Evolutionary conservation across 352 stramenopile genomes (phyloP), one percentile per base, ranked within the genome.

Genomic region (Pythium aphanidermatum): DNA sequence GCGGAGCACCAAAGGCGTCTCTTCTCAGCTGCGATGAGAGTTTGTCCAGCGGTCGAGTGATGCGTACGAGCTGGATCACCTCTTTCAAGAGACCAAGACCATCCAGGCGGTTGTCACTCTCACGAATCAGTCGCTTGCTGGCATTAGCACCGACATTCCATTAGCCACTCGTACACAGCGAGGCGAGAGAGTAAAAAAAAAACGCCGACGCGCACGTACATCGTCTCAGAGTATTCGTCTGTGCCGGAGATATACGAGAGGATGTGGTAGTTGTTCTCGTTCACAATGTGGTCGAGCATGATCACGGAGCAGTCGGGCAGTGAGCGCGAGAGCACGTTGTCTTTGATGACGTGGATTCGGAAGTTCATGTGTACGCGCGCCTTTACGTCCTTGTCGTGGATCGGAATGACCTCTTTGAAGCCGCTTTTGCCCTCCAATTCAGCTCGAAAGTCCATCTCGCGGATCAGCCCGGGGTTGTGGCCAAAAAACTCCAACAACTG

Each of bases 191-290:
- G n/a, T n/a, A n/a, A n/a, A n/a, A n/a, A n/a, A n/a, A n/a, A n/a
- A n/a, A n/a, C n/a, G n/a, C n/a, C n/a, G n/a, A n/a, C n/a, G n/a
- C n/a, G n/a, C 7, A 68, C 70, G 44, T 76, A 84, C 72, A 82
- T 74, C 20, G 57, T 16, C 38, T 81, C 63, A 63, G 72, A 86
- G 52, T 91, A 93, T 21, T 72, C 58, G 32, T 87, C 65, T 14
- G 65, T 67, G 45, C 91, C 76, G 11, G 65, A 83, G 48, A 93
- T 79, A 43, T 87, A 93, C 34, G 76, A 74, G 21, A 93, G 55
- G 32, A 93, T 93, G 48, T 82, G 55, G 50, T 73, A 90, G 50
- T 88, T 93, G 64, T 93, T 90, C 42, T 93, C 81, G 55, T 91
- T 91, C 33, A 76, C 48, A 50, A 93, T 78, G 43, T 88, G 76